A percentile compares a stretch with the other conserved stretches of the same genome.
Evolutionary conservation across 139 green algal species (phyloP).

Genomic region (Chlamydomonas sp.): DNA sequence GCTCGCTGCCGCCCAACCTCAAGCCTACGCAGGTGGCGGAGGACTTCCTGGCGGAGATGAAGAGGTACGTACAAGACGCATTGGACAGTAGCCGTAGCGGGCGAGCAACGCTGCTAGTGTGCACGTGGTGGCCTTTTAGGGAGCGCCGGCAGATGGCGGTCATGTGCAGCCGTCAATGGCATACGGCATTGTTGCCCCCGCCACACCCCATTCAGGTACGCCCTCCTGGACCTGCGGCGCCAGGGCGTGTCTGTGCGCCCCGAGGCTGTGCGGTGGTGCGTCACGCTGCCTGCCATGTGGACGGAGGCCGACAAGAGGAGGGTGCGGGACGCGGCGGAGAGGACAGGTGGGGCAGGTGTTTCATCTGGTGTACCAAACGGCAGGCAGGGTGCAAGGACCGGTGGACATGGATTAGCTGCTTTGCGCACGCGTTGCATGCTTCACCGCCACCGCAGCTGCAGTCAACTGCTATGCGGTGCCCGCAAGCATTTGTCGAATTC

Average conservation of each 20-base stretch:
- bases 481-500: too few species aligned
- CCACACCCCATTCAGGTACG: neutral
- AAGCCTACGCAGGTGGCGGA: neutral
- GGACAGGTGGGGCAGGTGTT: neutral
- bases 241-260: neutral
- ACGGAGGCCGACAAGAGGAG: slow-evolving; percentile 5
- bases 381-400: too few species aligned
- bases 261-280: slow-evolving; percentile 3
- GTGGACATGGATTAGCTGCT: too few species aligned
- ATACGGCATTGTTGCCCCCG: too few species aligned
- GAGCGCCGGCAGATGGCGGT: too few species aligned
- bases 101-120: too few species aligned
- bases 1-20: neutral
- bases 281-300: slow-evolving; percentile 30
- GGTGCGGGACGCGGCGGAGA: slow-evolving; percentile 11
- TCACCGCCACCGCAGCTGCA: too few species aligned
- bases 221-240: neutral
- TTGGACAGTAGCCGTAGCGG: too few species aligned
- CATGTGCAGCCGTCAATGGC: too few species aligned
- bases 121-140: neutral
- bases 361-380: neutral
- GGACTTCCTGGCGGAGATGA: neutral
- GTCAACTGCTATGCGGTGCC: too few species aligned
- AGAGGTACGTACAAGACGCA: too few species aligned
- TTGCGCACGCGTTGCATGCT: too few species aligned